These are phyloP conservation scores for Nicotiana undulata DNA, from an alignment of 257 asterid genomes.

Conservation along the genomic window DNA sequence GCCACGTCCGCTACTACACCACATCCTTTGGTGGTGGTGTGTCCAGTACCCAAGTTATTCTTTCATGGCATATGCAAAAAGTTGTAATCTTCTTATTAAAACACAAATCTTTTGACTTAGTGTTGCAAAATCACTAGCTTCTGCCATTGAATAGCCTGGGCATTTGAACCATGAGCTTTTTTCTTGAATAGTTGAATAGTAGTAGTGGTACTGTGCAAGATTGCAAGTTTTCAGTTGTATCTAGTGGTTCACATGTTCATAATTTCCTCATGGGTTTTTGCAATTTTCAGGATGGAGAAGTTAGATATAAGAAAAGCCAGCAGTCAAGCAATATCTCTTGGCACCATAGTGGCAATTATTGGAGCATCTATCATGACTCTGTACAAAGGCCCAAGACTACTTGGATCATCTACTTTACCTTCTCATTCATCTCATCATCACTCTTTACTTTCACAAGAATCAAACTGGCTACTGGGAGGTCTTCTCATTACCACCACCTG, in stretches of 20 bases:
- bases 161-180: neutral
- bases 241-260: neutral
- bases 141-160: neutral
- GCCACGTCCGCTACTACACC: too few relatives aligned
- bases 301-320: conserved; percentile 12
- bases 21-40: neutral
- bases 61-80: neutral
- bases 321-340: conserved; percentile 14
- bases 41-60: neutral
- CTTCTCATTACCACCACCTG: conserved; percentile 11
- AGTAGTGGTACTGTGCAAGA: neutral
- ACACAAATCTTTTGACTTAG: neutral
- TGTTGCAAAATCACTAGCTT: neutral
- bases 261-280: neutral
- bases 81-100: neutral
- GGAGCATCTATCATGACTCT: conserved; percentile 24
- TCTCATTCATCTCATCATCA: conserved; percentile 4
- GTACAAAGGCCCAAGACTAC: conserved; percentile 13
- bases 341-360: conserved; percentile 11
- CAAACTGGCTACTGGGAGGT: conserved; percentile 22
- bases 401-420: neutral
- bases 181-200: neutral
- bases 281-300: conserved; percentile 21
- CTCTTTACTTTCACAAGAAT: neutral
- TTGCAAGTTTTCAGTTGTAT: neutral